These are phyloP conservation scores for Zea luxurians DNA, from an alignment of 176 grass and related monocot genomes.

Conservation along the genomic window DNA sequence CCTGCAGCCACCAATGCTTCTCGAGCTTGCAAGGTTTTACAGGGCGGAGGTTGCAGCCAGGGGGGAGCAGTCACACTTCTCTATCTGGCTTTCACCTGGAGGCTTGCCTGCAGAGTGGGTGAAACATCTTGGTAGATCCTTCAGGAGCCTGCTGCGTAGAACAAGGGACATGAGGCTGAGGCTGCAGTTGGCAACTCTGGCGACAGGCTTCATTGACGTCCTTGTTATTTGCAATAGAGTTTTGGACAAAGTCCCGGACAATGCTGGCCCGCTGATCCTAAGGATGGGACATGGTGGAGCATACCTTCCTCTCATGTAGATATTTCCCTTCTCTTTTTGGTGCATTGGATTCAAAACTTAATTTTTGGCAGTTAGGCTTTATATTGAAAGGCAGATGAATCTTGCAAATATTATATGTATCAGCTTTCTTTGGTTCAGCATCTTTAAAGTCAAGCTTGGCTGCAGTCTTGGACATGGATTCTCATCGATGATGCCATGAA, in stretches of 20 bases:
- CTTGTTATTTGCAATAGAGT: slow-evolving; percentile 63
- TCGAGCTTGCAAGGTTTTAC: slow-evolving; percentile 87
- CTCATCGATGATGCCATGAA: neutral
- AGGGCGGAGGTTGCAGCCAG: slow-evolving; percentile 83
- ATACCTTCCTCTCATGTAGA: slow-evolving; percentile 94
- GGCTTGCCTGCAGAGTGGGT: slow-evolving; percentile 95
- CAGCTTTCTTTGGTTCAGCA: neutral
- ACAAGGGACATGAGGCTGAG: slow-evolving; percentile 78
- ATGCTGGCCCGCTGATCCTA: slow-evolving; percentile 77
- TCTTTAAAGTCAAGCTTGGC: neutral
- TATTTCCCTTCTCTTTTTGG: neutral
- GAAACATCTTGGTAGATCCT: slow-evolving; percentile 84
- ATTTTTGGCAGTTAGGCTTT: slow-evolving; percentile 4
- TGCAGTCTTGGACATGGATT: neutral
- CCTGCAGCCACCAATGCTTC: slow-evolving; percentile 78
- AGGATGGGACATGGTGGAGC: slow-evolving; percentile 87
- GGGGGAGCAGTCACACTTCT: slow-evolving; percentile 90
- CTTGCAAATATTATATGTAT: neutral
- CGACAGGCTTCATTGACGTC: slow-evolving; percentile 73
- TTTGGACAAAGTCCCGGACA: slow-evolving; percentile 91
- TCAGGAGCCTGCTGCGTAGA: slow-evolving; percentile 79
- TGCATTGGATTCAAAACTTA: slow-evolving; percentile 15
- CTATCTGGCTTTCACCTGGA: slow-evolving; percentile 84
- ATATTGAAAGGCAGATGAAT: neutral
- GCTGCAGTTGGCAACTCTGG: slow-evolving; percentile 74